Base-by-base conservation (phyloP, 805 yeast genomes). In the Candida vartiovaarae region DNA sequence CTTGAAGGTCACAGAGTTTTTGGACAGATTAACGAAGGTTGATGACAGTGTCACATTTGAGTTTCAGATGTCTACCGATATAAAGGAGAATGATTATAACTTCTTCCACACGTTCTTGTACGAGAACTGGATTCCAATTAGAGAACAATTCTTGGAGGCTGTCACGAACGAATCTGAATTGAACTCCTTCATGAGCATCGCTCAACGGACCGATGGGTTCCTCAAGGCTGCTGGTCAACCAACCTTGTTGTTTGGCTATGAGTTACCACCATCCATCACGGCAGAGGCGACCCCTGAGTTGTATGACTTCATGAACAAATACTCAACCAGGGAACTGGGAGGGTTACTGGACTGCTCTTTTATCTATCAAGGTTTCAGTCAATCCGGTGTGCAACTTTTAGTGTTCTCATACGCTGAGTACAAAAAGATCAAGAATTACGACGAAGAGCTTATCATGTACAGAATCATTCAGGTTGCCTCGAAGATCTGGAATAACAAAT, bases 231-330 rank as follows among this genome's bases (percentile, higher is more conserved):
- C 78, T 32, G 90, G 90, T 0, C 75, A 77, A 49, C 89, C 90
- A 0, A 71, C 69, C 39, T 66, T 78, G 36, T 63, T 72, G 24
- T 71, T 71, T 36, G 78, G 76, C 8, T 74, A 78, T 45, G 80
- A 77, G 46, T 74, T 81, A 20, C 78, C 83, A 1, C 68, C 71
- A 4, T 68, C 71, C 15, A 71, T 78, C 31, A 75, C 72, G 45
- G 72, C 72, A 32, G 76, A 74, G 34, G 68, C 66, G 32, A 74
- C 75, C 40, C 63, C 73, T 1, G 76, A 74, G 44, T 66, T 81
- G 26, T 79, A 76, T 53, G 95, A 87, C 44, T 84, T 84, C 51
- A 81, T 88, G 87, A 74, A 78, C 26, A 80, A 78, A 44, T 74
- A 79, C 62, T 68, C 87, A 0, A 65, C 75, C 38, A 72, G 74